A percentile compares a stretch with the other conserved stretches of the same genome.
Evolutionary conservation across 176 grass and related monocot species (phyloP).

Genomic region (Aegilops bicornis): DNA sequence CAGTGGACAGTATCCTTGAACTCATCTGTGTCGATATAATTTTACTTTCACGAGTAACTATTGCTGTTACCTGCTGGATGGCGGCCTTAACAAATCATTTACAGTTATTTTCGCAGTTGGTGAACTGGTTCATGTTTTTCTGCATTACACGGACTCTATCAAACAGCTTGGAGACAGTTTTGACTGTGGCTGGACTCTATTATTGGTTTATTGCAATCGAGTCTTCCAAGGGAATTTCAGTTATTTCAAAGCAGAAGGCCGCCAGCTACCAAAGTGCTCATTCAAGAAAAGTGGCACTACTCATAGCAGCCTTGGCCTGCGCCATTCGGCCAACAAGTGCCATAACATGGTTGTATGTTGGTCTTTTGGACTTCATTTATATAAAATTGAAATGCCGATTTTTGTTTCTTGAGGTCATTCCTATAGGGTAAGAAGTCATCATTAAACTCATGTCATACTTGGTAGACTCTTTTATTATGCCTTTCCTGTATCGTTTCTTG

Average conservation of each 20-base stretch:
- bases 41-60: background rate
- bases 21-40: background rate
- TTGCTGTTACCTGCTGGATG: conserved; percentile 2
- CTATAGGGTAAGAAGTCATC: conserved; percentile 64
- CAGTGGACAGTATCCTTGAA: conserved; percentile 80
- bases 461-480: background rate
- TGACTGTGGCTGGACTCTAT: conserved; percentile 77
- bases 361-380: conserved; percentile 74
- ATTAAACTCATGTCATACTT: background rate
- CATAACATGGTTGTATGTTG: conserved; percentile 87
- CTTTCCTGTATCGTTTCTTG: conserved; percentile 21
- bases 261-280: conserved; percentile 1
- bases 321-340: conserved; percentile 93
- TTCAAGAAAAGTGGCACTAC: conserved; percentile 74
- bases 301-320: conserved; percentile 76
- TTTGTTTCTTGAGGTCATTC: conserved; percentile 70
- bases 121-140: conserved; percentile 97
- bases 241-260: conserved; percentile 16
- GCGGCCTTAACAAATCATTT: conserved; percentile 45
- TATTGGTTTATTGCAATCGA: conserved; percentile 69
- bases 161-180: conserved; percentile 87
- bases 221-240: conserved; percentile 38
- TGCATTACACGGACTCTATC: conserved; percentile 83
- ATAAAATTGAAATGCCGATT: conserved; percentile 57
- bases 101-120: conserved; percentile 77